Base-by-base conservation (phyloP, 179 eudicot species). In the Sideroxylon spinosum region DNA sequence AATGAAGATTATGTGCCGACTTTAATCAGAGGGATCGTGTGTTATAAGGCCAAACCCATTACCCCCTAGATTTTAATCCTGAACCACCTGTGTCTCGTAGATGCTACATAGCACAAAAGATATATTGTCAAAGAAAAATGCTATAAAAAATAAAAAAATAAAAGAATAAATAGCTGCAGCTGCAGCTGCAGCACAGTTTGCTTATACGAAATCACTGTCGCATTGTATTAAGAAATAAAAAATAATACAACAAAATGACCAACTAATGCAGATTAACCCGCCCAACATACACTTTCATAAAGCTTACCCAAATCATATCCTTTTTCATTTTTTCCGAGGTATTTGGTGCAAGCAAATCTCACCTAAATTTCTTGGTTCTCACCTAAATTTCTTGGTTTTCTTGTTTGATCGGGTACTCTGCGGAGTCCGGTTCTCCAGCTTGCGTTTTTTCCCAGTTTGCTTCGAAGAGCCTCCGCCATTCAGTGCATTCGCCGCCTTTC, bases 401-500 rank as follows among this genome's bases (percentile, higher is more conserved):
- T 85, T 94, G 62, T 86, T 86, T 52, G 76, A 78, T 65, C 79
- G 81, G 26, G 88, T 81, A 44, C 83, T 86, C 25, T 72, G 79
- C 0, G 98, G 93, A 52, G 92, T 91, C 76, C 86, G 82, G 76
- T 81, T 88, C 65, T 87, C 90, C 86, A 83, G 55, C 88, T 92
- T 94, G 28, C 94, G 82, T 80, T 94, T 94, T 44, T 71, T 84
- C 74, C 93, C 97, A 3, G 76, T 81, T 68, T 82, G 82, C 50
- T 82, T 83, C 2, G 86, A 17, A 56, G 62, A 67, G 68, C 78
- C 88, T 71, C 80, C 87, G 46, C 67, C 79, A 57, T 66, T 71
- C 28, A 78, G 56, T 22, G 88, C 90, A 68, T 92, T 92, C 10
- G 89, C 90, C 87, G 88, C 90, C 87, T 91, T 94, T 74, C 98